phyloP scores from a whole-genome alignment of 805 yeast species.

The Priceomyces carsonii region DNA sequence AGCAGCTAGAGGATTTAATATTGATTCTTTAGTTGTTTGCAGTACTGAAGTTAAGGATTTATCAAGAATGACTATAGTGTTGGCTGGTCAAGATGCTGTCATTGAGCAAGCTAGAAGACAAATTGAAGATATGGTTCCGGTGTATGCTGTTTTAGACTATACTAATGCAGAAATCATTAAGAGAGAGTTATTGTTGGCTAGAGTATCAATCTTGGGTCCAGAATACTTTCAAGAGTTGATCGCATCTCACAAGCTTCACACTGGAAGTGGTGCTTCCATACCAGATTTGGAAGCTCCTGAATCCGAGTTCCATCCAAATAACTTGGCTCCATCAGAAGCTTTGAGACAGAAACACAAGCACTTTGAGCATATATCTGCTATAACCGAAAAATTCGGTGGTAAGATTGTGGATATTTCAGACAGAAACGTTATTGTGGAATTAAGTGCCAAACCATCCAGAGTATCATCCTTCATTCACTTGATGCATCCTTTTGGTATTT shows the following conservation, averaged over 20 bases:
- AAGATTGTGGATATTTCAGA: conserved; percentile 89
- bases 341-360: conserved; percentile 92
- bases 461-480: conserved; percentile 83
- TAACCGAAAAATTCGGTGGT: conserved; percentile 89
- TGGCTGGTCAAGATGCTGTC: conserved; percentile 93
- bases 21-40: conserved; percentile 95
- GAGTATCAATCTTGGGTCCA: conserved; percentile 94
- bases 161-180: conserved; percentile 85
- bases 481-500: conserved; percentile 92
- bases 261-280: conserved; percentile 39
- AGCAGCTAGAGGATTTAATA: conserved; percentile 98
- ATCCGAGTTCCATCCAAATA: conserved; percentile 77
- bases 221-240: conserved; percentile 95
- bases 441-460: conserved; percentile 91
- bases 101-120: conserved; percentile 98
- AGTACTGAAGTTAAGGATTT: conserved; percentile 94
- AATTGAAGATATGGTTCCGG: conserved; percentile 96
- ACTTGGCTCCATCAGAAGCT: conserved; percentile 87
- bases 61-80: conserved; percentile 94
- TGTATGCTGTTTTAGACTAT: conserved; percentile 95
- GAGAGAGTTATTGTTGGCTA: conserved; percentile 87
- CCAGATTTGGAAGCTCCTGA: conserved; percentile 46
- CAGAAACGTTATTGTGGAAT: conserved; percentile 90
- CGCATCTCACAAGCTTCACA: conserved; percentile 69
- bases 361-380: conserved; percentile 76